A percentile compares a stretch with the other conserved stretches of the same genome.
Evolutionary conservation across 2,329 filamentous ascomycete species (phyloP).

Genomic region (Penicillium digitatum): DNA sequence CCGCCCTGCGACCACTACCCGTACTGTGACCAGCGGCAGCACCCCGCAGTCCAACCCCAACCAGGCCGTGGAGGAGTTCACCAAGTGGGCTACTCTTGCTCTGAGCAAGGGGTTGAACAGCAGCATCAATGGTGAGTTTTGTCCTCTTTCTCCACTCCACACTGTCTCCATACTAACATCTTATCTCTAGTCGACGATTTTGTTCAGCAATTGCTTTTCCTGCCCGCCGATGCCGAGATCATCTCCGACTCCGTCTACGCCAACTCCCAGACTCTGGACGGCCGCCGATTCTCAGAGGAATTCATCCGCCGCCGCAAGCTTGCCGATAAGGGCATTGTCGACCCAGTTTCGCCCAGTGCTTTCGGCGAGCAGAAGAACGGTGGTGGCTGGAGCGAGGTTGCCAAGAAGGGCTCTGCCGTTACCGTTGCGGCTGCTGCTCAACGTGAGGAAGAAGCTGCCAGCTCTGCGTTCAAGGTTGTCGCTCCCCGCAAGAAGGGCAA

Average conservation of each 20-base stretch:
- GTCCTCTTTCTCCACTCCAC: not conserved
- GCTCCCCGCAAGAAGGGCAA: conserved; percentile 84
- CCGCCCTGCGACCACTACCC: conserved; percentile 53
- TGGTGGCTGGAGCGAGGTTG: conserved; percentile 92
- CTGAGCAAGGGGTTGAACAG: conserved; percentile 69
- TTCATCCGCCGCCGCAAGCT: conserved; percentile 90
- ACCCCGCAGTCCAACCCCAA: conserved; percentile 45
- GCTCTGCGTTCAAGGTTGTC: conserved; percentile 79
- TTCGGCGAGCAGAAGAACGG: conserved; percentile 49
- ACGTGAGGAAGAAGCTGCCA: conserved; percentile 46
- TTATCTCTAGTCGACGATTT: conserved; percentile 67
- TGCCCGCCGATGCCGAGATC: conserved; percentile 73
- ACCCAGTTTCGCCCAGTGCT: conserved; percentile 55
- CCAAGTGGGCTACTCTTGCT: conserved; percentile 82
- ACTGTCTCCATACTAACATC: conserved; percentile 31
- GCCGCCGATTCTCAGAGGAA: conserved; percentile 88
- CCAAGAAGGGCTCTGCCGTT: conserved; percentile 70
- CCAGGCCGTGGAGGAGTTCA: conserved; percentile 83
- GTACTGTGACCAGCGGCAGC: conserved; percentile 46
- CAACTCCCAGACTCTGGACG: conserved; percentile 83
- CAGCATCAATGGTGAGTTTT: conserved; percentile 60
- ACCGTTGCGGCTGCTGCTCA: conserved; percentile 37
- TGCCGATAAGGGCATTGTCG: conserved; percentile 84
- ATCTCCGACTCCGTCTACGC: conserved; percentile 89
- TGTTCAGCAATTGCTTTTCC: conserved; percentile 67